phyloP scores from a whole-genome alignment of 169 alveolate genomes.

The Plasmodium falciparum region DNA sequence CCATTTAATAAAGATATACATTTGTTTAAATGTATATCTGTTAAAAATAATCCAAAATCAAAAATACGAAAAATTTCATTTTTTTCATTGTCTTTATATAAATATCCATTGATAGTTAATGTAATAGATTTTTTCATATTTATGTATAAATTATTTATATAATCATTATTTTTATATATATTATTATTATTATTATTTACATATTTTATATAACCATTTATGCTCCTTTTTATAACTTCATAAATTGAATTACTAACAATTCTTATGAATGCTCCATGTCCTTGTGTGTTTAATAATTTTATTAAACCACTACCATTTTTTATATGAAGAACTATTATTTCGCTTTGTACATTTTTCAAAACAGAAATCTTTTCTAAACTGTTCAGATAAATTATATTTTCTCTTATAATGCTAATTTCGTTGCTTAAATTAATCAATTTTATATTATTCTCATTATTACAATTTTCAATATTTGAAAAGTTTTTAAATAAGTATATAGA shows the following conservation, averaged over 20 bases:
- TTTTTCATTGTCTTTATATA: slow-evolving; percentile 16
- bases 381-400: slow-evolving; percentile 33
- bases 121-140: slow-evolving; percentile 8
- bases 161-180: not conserved
- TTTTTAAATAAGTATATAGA: slow-evolving; percentile 25
- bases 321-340: slow-evolving; percentile 38
- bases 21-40: slow-evolving; percentile 27
- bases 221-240: slow-evolving; percentile 37
- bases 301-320: slow-evolving; percentile 19
- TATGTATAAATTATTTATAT: not conserved
- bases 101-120: slow-evolving; percentile 51
- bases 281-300: slow-evolving; percentile 14
- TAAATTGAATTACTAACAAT: slow-evolving; percentile 15
- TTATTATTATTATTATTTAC: slow-evolving; percentile 9
- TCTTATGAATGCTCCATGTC: slow-evolving; percentile 9
- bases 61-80: slow-evolving; percentile 6
- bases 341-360: slow-evolving; percentile 35
- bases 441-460: slow-evolving; percentile 22
- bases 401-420: slow-evolving; percentile 33
- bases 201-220: slow-evolving; percentile 9
- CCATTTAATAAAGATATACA: slow-evolving; percentile 32
- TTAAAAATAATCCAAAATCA: slow-evolving; percentile 59
- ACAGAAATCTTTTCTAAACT: slow-evolving; percentile 17
- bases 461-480: slow-evolving; percentile 1
- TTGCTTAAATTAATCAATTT: slow-evolving; percentile 17